Evolutionary conservation across 192 early-diverging fungal genomes (phyloP).

Genomic region (Backusella sp.): DNA sequence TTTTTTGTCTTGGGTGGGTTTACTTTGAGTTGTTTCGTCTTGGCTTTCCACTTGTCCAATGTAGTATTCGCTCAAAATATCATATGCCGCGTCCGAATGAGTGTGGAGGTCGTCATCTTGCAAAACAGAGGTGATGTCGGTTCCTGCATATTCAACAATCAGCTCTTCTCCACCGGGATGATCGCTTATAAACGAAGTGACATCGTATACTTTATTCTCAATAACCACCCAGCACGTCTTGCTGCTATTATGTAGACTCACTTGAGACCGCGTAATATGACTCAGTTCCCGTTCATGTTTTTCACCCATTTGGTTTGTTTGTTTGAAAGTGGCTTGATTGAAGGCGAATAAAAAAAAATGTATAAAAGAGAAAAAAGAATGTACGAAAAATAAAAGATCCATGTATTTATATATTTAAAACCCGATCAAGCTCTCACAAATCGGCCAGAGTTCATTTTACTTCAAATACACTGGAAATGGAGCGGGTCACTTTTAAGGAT

Average conservation of each 20-base stretch:
- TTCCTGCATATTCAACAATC: conserved; percentile 82
- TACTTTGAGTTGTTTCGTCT: neutral
- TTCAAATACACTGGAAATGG: too few relatives aligned
- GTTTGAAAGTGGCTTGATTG: neutral
- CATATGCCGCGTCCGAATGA: conserved; percentile 84
- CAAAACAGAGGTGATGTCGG: conserved; percentile 76
- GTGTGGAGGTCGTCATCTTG: conserved; percentile 65
- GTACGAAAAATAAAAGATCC: too few relatives aligned
- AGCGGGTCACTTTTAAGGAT: too few relatives aligned
- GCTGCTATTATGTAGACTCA: conserved; percentile 64
- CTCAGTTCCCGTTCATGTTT: neutral
- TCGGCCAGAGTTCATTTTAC: too few relatives aligned
- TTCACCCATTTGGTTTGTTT: neutral
- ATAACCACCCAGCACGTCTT: conserved; percentile 81
- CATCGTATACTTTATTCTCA: conserved; percentile 83
- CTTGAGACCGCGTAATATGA: conserved; percentile 38
- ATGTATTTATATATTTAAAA: neutral
- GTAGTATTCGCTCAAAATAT: conserved; percentile 80
- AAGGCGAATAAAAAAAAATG: neutral
- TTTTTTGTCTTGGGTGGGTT: neutral
- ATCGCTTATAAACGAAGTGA: conserved; percentile 81
- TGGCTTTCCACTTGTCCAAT: conserved; percentile 54
- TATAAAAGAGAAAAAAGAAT: neutral
- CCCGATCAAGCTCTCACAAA: neutral
- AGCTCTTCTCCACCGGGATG: conserved; percentile 93